These are phyloP conservation scores for Peronospora destructor DNA, from an alignment of 352 stramenopile genomes.

Conservation along the genomic window DNA sequence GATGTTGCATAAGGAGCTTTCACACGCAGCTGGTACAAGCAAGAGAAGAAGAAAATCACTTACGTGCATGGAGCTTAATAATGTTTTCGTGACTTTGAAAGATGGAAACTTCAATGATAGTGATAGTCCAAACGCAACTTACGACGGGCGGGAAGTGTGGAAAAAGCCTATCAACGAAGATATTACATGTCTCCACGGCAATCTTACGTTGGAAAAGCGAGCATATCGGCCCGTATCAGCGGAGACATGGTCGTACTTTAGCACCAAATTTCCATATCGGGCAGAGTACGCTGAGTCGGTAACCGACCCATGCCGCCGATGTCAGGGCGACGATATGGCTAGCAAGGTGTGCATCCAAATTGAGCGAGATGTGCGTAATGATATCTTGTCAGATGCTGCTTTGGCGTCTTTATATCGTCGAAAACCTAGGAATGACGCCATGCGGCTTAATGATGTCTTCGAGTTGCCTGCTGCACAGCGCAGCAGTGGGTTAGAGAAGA, in stretches of 20 bases:
- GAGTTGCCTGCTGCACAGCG: constrained; percentile 19
- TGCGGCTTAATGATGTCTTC: constrained; percentile 49
- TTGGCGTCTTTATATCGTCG: constrained; percentile 52
- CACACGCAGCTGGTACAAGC: constrained; percentile 18
- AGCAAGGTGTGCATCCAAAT: constrained; percentile 50
- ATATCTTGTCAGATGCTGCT: constrained; percentile 46
- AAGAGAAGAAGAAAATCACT: constrained; percentile 25
- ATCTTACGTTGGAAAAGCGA: constrained; percentile 61
- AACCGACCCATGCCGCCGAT: constrained; percentile 42
- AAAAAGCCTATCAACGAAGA: constrained; percentile 56
- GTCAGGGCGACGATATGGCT: constrained; percentile 38
- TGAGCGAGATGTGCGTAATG: constrained; percentile 45
- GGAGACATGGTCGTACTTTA: constrained; percentile 60
- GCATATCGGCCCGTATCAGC: constrained; percentile 47
- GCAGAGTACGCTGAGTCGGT: constrained; percentile 31
- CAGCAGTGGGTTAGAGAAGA: constrained; percentile 20
- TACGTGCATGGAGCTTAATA: constrained; percentile 11
- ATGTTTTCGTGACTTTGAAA: constrained; percentile 11
- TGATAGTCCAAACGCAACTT: constrained; percentile 4
- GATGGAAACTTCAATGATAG: constrained; percentile 4
- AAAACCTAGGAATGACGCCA: constrained; percentile 24
- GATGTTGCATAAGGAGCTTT: constrained; percentile 43
- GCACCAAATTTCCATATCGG: constrained; percentile 41
- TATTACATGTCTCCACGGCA: constrained; percentile 62
- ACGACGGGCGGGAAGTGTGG: constrained; percentile 25